Base-by-base conservation (phyloP, 495 filamentous ascomycete species). In the Saxispiralis lemnorum region DNA sequence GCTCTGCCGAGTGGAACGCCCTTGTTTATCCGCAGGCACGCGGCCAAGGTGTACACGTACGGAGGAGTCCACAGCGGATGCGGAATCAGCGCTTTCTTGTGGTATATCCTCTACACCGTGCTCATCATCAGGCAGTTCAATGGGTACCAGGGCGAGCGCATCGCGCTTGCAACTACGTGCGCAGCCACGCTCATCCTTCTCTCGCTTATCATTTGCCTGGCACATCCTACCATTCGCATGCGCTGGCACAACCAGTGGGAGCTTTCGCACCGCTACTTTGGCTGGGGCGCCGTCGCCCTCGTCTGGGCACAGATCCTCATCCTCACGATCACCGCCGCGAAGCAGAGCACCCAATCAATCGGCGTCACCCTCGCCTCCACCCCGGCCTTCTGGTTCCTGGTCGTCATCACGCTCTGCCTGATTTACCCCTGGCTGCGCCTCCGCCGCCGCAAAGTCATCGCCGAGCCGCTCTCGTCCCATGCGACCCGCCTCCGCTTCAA, bases 401-500 rank as follows among this genome's bases (percentile, higher is more conserved):
- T 76, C 20, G 48, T 67, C 28, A 70, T 72, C 38, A 78, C 76
- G 6, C 42, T 68, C 7, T 68, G 73, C 48, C 67, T 79, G 35
- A 58, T 74, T 40, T 72, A 76, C 49, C 79, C 81, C 5, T 86
- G 80, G 80, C 58, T 76, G 17, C 69, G 75, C 30, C 65, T 83
- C 14, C 70, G 75, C 16, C 72, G 69, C 43, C 69, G 73, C 21
- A 53, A 60, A 7, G 74, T 86, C 34, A 55, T 64, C 30, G 65
- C 75, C 19, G 79, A 82, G 55, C 60, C 66, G 30, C 68, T 85
- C 20, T 83, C 78, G 3, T 52, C 70, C 33, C 81, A 86, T 56
- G 81, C 78, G 17, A 67, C 78, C 32, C 70, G 76, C n/a, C 67
- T 86, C 31, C 75, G 81, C 59, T 79, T 84, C 59, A 63, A 67